phyloP scores from a whole-genome alignment of 805 yeast species.

The Teunomyces cretensis region DNA sequence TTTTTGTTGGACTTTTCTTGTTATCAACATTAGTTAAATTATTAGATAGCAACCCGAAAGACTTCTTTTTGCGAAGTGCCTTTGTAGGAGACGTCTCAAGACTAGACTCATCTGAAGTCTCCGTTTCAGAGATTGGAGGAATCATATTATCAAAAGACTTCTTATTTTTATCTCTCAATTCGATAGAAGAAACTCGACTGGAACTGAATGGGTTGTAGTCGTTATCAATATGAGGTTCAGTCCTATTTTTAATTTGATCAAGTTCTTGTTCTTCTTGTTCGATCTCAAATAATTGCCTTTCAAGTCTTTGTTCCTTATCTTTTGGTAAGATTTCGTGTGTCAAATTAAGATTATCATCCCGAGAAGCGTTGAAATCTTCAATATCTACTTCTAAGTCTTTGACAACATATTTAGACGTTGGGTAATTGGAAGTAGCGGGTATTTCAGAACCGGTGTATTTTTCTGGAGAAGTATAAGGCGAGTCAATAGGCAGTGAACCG shows the following conservation, averaged over 20 bases:
- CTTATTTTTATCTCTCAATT: constrained; percentile 2
- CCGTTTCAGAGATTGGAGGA: constrained; percentile 7
- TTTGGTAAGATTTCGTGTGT: not conserved
- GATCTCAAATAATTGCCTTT: constrained; percentile 1
- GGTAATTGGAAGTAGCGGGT: not conserved
- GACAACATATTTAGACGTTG: too few relatives aligned
- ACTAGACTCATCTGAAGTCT: constrained; percentile 9
- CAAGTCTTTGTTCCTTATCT: not conserved
- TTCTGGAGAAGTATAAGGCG: constrained; percentile 1
- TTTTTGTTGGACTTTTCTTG: constrained; percentile 14
- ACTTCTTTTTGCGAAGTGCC: constrained; percentile 11
- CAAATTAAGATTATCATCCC: not conserved
- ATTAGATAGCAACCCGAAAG: constrained; percentile 14
- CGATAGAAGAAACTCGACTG: constrained; percentile 2
- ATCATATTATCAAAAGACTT: constrained; percentile 6
- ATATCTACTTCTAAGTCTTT: too few relatives aligned
- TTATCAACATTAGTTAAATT: constrained; percentile 2
- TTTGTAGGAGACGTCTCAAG: constrained; percentile 14
- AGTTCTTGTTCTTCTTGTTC: constrained; percentile 3
- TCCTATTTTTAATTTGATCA: not conserved
- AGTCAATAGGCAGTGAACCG: not conserved
- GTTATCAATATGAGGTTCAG: not conserved
- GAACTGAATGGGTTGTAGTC: constrained; percentile 2
- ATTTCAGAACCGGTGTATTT: not conserved
- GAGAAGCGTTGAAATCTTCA: not conserved